Conservation (phyloP, 176 grass and related monocot species). For the Neostapfia colusana region DNA sequence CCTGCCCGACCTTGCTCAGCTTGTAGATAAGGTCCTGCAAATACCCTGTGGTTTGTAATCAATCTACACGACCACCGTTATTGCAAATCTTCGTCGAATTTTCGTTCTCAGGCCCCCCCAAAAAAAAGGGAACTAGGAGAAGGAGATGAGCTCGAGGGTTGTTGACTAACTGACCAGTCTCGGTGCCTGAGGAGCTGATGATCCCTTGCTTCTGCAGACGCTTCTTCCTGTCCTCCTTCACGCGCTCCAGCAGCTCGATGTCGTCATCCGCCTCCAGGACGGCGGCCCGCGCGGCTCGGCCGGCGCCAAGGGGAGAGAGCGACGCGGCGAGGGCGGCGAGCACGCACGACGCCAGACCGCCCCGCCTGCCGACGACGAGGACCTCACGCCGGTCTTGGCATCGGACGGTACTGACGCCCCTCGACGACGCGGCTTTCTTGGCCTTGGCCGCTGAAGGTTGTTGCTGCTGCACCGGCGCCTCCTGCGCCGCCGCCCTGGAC, state of each 20-base stretch:
- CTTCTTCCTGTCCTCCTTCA: slow-evolving; percentile 82
- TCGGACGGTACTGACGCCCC: neutral
- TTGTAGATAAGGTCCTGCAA: slow-evolving; percentile 91
- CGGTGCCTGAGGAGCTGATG: slow-evolving; percentile 59
- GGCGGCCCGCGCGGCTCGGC: slow-evolving; percentile 39
- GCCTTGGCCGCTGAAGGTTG: neutral
- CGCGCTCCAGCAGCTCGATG: slow-evolving; percentile 82
- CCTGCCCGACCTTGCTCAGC: slow-evolving; percentile 91
- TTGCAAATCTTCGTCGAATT: neutral
- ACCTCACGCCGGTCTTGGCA: neutral
- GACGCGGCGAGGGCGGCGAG: slow-evolving; percentile 43
- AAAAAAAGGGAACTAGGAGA: neutral
- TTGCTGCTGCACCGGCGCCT: neutral
- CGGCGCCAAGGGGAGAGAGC: slow-evolving; percentile 8
- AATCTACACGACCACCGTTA: slow-evolving; percentile 11
- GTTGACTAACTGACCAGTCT: slow-evolving; percentile 52
- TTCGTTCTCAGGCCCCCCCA: neutral
- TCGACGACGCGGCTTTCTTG: slow-evolving; percentile 25
- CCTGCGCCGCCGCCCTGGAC: slow-evolving; percentile 22
- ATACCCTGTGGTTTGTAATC: slow-evolving; percentile 60
- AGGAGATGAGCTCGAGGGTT: neutral
- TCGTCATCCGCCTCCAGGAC: slow-evolving; percentile 84
- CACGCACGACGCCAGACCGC: slow-evolving; percentile 46
- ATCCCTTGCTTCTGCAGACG: slow-evolving; percentile 76
- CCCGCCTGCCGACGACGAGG: slow-evolving; percentile 40